Base-by-base conservation (phyloP, 352 stramenopile species). In the Pilasporangium apinafurcum region DNA sequence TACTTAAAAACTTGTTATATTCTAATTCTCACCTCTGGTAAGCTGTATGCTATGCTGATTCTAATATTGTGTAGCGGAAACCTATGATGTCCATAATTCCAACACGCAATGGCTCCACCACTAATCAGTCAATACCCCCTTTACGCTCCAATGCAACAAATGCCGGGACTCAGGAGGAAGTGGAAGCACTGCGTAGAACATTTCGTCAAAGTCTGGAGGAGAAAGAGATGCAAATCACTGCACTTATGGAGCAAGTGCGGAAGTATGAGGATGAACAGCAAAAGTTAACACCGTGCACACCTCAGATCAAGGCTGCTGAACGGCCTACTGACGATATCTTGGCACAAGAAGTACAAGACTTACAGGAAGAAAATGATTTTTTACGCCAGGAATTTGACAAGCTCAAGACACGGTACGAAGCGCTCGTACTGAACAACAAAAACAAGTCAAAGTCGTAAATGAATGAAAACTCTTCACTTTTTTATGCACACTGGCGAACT, bases 321-420 rank as follows among this genome's bases (percentile, higher is more conserved):
- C 17, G 42, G 29, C 14, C 44, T n/a, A n/a, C n/a, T n/a, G n/a
- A n/a, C n/a, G n/a, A n/a, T n/a, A n/a, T n/a, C n/a, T n/a, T 67
- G 29, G 48, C 31, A 16, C 58, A 68, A 28, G 65, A 82, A 20
- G 40, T 83, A 9, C 50, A 62, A 17, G 72, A 87, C 38, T 49
- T 85, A 33, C 56, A 79, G 29, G 68, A 85, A 27, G 74, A 90
- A 29, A 90, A 90, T 40, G 40, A 65, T 25, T 86, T 77, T 26
- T 37, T 90, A 21, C 64, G 74, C 4, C 59, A 78, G 17, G 72
- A 87, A 31, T 84, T 87, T 44, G 64, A 84, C 36, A 75, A 69
- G 24, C 59, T 89, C 28, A 83, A 84, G 48, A 55, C 53, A 5
- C 65, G 68, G 24, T 88, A 86, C 56, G 73, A 89, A 33, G 38